Conservation (phyloP, 208 protist genomes). For the Trypanosoma boissoni region DNA sequence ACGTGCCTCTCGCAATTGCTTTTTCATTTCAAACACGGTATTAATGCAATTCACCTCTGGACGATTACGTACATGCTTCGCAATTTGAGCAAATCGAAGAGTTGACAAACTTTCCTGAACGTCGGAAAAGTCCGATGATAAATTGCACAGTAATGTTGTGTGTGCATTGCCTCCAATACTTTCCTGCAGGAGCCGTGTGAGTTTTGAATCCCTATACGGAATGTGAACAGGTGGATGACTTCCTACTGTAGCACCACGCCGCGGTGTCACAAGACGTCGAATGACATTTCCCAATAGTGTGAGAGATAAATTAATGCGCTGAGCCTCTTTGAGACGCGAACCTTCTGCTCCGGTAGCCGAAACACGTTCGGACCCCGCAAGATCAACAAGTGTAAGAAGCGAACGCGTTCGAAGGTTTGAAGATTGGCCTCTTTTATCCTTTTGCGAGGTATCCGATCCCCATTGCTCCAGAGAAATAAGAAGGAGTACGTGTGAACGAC, state of each 20-base stretch:
- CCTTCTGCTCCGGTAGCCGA: slow-evolving; percentile 73
- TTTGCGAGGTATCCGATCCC: background rate
- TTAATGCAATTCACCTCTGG: slow-evolving; percentile 34
- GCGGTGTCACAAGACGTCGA: slow-evolving; percentile 36
- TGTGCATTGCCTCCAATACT: slow-evolving; percentile 79
- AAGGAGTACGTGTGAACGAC: slow-evolving; percentile 85
- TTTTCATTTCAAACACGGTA: slow-evolving; percentile 15
- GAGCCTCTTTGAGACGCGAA: slow-evolving; percentile 71
- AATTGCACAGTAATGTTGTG: slow-evolving; percentile 74
- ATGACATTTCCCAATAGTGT: slow-evolving; percentile 90
- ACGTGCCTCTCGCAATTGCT: slow-evolving; percentile 25
- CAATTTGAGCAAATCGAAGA: slow-evolving; percentile 75
- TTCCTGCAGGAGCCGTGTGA: slow-evolving; percentile 86
- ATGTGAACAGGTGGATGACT: slow-evolving; percentile 33
- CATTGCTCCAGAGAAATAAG: slow-evolving; percentile 45
- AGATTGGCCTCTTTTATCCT: background rate
- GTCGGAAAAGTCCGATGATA: slow-evolving; percentile 60
- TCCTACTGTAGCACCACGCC: background rate
- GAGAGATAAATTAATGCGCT: slow-evolving; percentile 92
- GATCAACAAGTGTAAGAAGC: slow-evolving; percentile 86
- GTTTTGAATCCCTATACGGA: slow-evolving; percentile 90
- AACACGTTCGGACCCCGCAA: slow-evolving; percentile 91
- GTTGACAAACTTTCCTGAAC: slow-evolving; percentile 72
- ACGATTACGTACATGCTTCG: slow-evolving; percentile 44
- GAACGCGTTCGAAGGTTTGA: slow-evolving; percentile 23